phyloP scores from a whole-genome alignment of 2,329 filamentous ascomycete genomes.

The Clonostachys byssicola region DNA sequence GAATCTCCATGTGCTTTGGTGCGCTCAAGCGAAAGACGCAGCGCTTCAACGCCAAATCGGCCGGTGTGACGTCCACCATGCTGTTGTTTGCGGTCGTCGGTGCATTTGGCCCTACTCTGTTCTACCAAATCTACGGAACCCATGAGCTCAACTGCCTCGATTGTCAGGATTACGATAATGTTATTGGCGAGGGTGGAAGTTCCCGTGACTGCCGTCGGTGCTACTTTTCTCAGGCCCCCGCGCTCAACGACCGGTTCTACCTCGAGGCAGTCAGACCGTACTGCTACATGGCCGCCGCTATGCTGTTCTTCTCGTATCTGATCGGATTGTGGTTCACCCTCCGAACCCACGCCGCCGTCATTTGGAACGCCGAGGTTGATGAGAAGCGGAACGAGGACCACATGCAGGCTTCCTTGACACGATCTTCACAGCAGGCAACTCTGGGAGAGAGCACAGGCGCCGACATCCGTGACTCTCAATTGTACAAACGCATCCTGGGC shows the following conservation, averaged over 20 bases:
- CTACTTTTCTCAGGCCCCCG: slow-evolving; percentile 86
- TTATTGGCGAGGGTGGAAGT: slow-evolving; percentile 21
- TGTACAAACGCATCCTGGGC: slow-evolving; percentile 91
- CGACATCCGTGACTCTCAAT: slow-evolving; percentile 79
- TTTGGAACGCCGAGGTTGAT: slow-evolving; percentile 84
- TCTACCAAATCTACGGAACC: slow-evolving; percentile 98
- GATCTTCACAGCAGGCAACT: slow-evolving; percentile 28
- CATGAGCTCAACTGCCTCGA: slow-evolving; percentile 87
- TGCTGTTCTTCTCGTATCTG: slow-evolving; percentile 88
- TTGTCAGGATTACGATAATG: slow-evolving; percentile 43
- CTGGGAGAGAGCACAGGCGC: slow-evolving; percentile 44
- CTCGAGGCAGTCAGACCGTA: slow-evolving; percentile 87
- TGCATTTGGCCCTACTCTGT: slow-evolving; percentile 91
- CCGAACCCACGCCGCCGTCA: slow-evolving; percentile 91
- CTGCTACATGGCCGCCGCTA: slow-evolving; percentile 79
- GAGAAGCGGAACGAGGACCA: slow-evolving; percentile 67
- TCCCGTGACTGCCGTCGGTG: slow-evolving; percentile 82
- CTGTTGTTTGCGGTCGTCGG: slow-evolving; percentile 92
- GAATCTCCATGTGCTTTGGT: slow-evolving; percentile 97
- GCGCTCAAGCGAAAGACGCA: slow-evolving; percentile 98
- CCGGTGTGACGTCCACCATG: slow-evolving; percentile 97
- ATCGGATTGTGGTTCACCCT: slow-evolving; percentile 95
- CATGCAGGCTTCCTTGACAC: slow-evolving; percentile 21
- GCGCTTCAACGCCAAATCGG: slow-evolving; percentile 94
- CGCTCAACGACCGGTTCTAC: slow-evolving; percentile 84